These are phyloP conservation scores for Athelia psychrophila DNA, from an alignment of 1,284 basidiomycete species.

Conservation along the genomic window DNA sequence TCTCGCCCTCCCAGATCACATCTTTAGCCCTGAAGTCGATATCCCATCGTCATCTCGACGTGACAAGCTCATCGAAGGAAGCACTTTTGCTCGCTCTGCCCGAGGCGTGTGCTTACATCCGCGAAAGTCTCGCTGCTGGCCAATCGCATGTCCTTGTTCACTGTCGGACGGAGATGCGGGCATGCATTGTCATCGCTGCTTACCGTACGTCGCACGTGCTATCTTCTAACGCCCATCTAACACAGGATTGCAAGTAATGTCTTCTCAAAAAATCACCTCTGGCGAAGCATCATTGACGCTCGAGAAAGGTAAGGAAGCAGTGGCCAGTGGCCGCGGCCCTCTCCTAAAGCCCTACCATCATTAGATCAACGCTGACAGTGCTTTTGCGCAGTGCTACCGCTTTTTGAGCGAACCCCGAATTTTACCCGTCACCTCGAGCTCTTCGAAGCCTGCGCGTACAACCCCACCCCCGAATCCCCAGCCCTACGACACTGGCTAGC, in stretches of 20 bases:
- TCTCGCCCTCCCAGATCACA: constrained; percentile 44
- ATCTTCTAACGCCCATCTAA: not conserved
- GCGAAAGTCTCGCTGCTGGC: constrained; percentile 35
- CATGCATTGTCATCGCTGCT: constrained; percentile 60
- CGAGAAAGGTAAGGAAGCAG: constrained; percentile 41
- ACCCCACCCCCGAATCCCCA: constrained; percentile 38
- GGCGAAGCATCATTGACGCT: constrained; percentile 35
- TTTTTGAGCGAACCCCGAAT: constrained; percentile 48
- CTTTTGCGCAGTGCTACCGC: constrained; percentile 41
- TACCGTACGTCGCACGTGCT: constrained; percentile 44
- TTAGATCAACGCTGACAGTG: constrained; percentile 1
- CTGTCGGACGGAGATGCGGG: constrained; percentile 48
- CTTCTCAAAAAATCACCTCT: constrained; percentile 21
- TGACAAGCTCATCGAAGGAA: constrained; percentile 32
- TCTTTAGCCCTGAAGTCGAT: constrained; percentile 23
- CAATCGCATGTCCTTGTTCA: constrained; percentile 57
- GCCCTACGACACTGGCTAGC: constrained; percentile 35
- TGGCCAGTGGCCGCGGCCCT: too few relatives aligned
- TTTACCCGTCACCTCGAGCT: constrained; percentile 47
- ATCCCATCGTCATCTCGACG: constrained; percentile 37
- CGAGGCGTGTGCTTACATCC: constrained; percentile 39
- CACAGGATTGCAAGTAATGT: constrained; percentile 22
- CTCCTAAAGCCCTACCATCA: not conserved
- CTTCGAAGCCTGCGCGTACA: constrained; percentile 41
- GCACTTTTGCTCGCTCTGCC: constrained; percentile 42